Base-by-base conservation (phyloP, 2,329 filamentous ascomycete genomes). In the Colletotrichum tamarilloi region DNA sequence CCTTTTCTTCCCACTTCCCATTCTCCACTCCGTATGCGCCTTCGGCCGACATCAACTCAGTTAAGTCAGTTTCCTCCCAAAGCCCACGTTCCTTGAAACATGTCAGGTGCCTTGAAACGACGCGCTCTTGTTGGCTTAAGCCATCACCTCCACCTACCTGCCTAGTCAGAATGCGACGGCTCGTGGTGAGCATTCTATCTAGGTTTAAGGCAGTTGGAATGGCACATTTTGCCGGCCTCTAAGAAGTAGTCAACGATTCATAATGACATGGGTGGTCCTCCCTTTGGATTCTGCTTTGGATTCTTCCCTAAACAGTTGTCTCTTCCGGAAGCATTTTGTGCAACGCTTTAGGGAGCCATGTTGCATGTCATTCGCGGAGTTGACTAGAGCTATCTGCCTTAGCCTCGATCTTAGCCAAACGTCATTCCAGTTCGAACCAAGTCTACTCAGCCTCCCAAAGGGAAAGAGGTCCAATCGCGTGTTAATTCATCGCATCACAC, bases 41-140 rank as follows among this genome's bases (percentile, higher is more conserved):
- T n/a, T 57, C 59, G 53, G 67, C 30, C 56, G 42, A 65, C 67
- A 12, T 42, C 49, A 22, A 65, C 53, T 58, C 49, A 65, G 60
- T 62, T 66, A 60, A 35, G 55, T 38, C 59, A 55, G 52, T 66
- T 35, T 42, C 55, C 49, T 42, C 55, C 49, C 53, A 52, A 65
- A 56, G 52, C 5, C 24, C 26, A 8, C 26, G 49, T 64, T 53
- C 67, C 56, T 73, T 71, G 71, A 73, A 73, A 73, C 71, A 71
- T 66, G 67, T 70, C 67, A 70, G 49, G 22, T 70, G 57, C 60
- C 66, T 55, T 71, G 71, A 73, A 71, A 71, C 67, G 14, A 42
- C 32, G 52, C 60, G 35, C 35, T 42, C 49, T 49, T 56, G 56
- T 58, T n/a, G 49, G 67, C 67, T 71, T 56, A 56, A 62, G 67